Conservation (phyloP, 2,329 filamentous ascomycete species). For the Beauveria sp. region DNA sequence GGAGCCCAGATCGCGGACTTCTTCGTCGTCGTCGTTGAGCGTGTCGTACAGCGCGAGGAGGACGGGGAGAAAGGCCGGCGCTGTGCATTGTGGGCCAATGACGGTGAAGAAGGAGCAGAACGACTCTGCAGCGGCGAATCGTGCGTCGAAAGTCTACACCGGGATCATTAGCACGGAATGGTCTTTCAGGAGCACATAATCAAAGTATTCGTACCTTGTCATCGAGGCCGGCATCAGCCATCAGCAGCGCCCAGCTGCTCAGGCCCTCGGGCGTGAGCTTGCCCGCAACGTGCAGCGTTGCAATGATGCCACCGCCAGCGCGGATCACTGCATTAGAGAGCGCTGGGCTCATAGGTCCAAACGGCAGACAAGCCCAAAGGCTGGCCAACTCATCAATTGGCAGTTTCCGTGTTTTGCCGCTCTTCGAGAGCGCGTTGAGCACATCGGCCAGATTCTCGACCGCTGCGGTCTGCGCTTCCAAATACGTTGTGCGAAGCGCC, state of each 20-base stretch:
- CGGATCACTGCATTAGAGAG: slow-evolving; percentile 43
- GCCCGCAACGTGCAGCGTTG: slow-evolving; percentile 22
- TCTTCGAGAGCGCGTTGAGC: slow-evolving; percentile 33
- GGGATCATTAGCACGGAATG: background rate
- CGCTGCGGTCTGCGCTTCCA: slow-evolving; percentile 40
- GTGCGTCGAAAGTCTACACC: slow-evolving; percentile 55
- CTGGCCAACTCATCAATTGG: slow-evolving; percentile 26
- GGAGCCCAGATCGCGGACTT: slow-evolving; percentile 64
- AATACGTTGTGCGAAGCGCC: slow-evolving; percentile 28
- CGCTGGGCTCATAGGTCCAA: slow-evolving; percentile 36
- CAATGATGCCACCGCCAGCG: slow-evolving; percentile 37
- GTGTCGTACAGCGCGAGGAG: slow-evolving; percentile 65
- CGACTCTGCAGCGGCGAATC: slow-evolving; percentile 51
- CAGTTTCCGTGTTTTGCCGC: slow-evolving; percentile 20
- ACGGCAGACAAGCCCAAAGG: slow-evolving; percentile 34
- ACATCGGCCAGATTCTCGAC: slow-evolving; percentile 39
- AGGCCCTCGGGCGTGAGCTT: slow-evolving; percentile 16
- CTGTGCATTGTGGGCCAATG: slow-evolving; percentile 16
- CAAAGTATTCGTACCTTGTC: slow-evolving; percentile 34
- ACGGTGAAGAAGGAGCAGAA: slow-evolving; percentile 42
- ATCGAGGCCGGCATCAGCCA: slow-evolving; percentile 39
- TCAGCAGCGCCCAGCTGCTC: slow-evolving; percentile 40
- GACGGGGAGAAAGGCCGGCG: slow-evolving; percentile 40
- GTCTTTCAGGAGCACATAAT: background rate
- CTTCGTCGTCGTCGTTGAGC: slow-evolving; percentile 86